These are phyloP conservation scores for Raffaelea ambrosiae DNA, from an alignment of 2,329 filamentous ascomycete genomes.

Conservation along the genomic window DNA sequence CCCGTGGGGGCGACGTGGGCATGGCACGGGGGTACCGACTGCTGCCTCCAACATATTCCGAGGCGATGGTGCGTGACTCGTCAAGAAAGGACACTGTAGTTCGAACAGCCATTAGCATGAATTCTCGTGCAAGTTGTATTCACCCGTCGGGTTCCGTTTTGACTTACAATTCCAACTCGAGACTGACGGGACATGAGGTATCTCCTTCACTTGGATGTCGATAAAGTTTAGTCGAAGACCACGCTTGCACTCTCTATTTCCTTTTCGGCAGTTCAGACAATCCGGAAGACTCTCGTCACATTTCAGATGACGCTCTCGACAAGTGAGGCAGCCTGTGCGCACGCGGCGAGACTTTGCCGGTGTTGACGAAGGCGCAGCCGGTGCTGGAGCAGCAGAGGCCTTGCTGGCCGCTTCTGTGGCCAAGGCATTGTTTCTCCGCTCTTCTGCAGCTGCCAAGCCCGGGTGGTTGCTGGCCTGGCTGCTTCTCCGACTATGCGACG, in stretches of 20 bases:
- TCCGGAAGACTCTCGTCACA: conserved; percentile 66
- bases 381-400: conserved; percentile 2
- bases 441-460: not conserved
- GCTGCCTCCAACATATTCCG: conserved; percentile 75
- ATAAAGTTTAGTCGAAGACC: conserved; percentile 88
- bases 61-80: conserved; percentile 83
- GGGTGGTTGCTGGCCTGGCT: conserved; percentile 4
- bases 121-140: too few species aligned
- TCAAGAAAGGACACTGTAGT: conserved; percentile 66
- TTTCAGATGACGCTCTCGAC: conserved; percentile 81
- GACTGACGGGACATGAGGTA: conserved; percentile 52
- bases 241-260: conserved; percentile 74
- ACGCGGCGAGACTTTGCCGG: conserved; percentile 10
- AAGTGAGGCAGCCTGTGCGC: conserved; percentile 84
- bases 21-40: conserved; percentile 56
- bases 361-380: not conserved
- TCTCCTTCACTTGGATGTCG: conserved; percentile 65
- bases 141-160: not conserved
- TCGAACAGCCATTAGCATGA: not conserved
- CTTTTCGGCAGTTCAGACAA: conserved; percentile 78
- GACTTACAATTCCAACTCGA: conserved; percentile 55
- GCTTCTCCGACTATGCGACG: conserved; percentile 8
- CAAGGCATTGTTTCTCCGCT: conserved; percentile 11
- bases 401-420: conserved; percentile 3
- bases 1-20: conserved; percentile 18